Evolutionary conservation across 305 asterid genomes (phyloP), one percentile per base, ranked within the genome.

Genomic region (Fraxinus velutina): DNA sequence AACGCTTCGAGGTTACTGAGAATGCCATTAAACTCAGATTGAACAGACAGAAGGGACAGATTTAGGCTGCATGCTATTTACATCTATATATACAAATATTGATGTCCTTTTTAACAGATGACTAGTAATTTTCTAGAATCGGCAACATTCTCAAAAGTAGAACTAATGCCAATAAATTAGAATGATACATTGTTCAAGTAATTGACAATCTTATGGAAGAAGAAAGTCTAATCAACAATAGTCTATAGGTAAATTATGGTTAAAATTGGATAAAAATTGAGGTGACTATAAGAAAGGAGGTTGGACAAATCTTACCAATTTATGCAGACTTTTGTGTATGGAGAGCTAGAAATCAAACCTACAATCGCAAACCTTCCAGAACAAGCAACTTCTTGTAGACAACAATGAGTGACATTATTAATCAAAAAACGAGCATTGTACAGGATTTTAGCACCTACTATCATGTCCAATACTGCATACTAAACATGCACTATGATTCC

Each of bases 241-340:
- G 73, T 66, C 27, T 79, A 83, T 85, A 66, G 95, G 94, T 87
- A 82, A 84, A 77, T 79, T 80, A 70, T 81, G 78, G 88, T 79
- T 77, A 86, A 80, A 83, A 79, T 83, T 83, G 81, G 79, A 84
- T 33, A 76, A 85, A 29, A 74, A 75, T 50, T 85, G 30, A 80
- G 88, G 82, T 80, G 90, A 77, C 81, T 21, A 80, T 75, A 33
- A 70, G 62, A 75, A 50, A 81, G 87, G 79, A 85, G 86, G 94
- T 88, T 90, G 91, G 86, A 86, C 90, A 39, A 83, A 78, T 68
- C 64, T 83, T 86, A 91, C 91, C 89, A 88, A 89, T 86, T 87
- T 80, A 83, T 75, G 86, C 72, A 77, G 80, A 74, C 78, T 78
- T 55, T 85, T 79, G 77, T 70, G 76, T 77, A 55, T 24, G 60